These are phyloP conservation scores for Arachis monticola DNA, from an alignment of 331 rosid genomes.

Conservation along the genomic window DNA sequence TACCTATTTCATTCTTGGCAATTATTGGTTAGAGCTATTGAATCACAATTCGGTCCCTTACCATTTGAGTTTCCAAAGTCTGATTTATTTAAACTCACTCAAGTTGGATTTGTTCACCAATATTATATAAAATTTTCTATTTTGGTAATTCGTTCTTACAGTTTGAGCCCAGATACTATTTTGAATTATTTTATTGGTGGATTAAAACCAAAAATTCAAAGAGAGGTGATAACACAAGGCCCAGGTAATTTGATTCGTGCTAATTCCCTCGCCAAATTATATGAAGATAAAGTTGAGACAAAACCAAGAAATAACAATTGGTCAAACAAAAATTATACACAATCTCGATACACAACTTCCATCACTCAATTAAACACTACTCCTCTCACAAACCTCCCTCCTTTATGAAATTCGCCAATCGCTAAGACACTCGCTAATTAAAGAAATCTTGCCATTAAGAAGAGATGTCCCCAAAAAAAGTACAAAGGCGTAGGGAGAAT, in stretches of 20 bases:
- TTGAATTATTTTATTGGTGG: not conserved
- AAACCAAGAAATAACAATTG: not conserved
- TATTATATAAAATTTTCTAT: not conserved
- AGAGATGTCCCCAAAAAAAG: too few relatives aligned
- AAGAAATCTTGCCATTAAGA: too few relatives aligned
- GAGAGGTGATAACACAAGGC: not conserved
- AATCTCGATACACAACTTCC: not conserved
- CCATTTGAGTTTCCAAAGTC: not conserved
- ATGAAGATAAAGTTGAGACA: not conserved
- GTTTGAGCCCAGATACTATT: not conserved
- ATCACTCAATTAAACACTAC: not conserved
- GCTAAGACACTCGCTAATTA: too few relatives aligned
- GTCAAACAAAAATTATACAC: too few relatives aligned
- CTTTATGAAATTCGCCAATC: too few relatives aligned
- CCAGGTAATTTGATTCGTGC: not conserved
- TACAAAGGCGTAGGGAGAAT: not conserved
- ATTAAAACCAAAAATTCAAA: accelerated
- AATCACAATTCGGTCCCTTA: not conserved
- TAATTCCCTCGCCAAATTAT: not conserved
- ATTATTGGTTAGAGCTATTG: not conserved
- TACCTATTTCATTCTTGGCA: not conserved
- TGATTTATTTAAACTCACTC: not conserved
- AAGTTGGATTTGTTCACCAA: not conserved
- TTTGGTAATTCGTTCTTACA: not conserved
- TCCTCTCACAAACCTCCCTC: too few relatives aligned